Evolutionary conservation across 768 basidiomycete species (phyloP).

Genomic region (Lactarius hatsudake): DNA sequence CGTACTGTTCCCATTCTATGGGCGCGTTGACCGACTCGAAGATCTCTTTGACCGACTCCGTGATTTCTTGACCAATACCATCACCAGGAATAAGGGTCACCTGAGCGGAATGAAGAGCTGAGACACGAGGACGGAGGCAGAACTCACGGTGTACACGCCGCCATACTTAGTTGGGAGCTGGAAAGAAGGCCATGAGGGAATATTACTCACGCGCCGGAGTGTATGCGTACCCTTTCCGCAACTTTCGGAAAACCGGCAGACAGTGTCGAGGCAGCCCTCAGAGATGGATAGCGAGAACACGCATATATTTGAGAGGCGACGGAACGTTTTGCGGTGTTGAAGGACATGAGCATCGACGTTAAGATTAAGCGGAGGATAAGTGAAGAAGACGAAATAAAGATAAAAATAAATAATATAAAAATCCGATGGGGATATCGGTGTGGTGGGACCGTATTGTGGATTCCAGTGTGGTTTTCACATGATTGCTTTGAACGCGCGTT

Average conservation of each 20-base stretch:
- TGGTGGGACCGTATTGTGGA: neutral
- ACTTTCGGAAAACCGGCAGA: constrained; percentile 78
- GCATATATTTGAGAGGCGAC: neutral
- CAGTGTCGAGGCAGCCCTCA: constrained; percentile 71
- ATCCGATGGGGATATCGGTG: neutral
- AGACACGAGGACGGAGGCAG: constrained; percentile 13
- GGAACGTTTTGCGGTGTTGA: neutral
- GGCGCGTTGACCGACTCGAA: constrained; percentile 97
- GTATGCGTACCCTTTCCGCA: constrained; percentile 56
- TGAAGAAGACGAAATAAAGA: neutral
- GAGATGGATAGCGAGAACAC: neutral
- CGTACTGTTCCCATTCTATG: constrained; percentile 98
- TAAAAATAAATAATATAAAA: neutral
- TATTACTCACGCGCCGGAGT: constrained; percentile 8
- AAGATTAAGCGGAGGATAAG: neutral
- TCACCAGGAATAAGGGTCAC: constrained; percentile 98
- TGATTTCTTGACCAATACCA: constrained; percentile 95
- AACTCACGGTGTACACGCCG: constrained; percentile 81
- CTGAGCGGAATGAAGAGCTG: constrained; percentile 40
- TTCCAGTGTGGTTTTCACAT: neutral
- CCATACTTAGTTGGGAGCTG: constrained; percentile 89
- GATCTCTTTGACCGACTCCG: constrained; percentile 98
- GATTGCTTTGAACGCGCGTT: neutral
- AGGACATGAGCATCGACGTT: neutral
- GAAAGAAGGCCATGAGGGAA: constrained; percentile 21